Base-by-base conservation (phyloP, 2,329 filamentous ascomycete species). In the Camillea tinctor region DNA sequence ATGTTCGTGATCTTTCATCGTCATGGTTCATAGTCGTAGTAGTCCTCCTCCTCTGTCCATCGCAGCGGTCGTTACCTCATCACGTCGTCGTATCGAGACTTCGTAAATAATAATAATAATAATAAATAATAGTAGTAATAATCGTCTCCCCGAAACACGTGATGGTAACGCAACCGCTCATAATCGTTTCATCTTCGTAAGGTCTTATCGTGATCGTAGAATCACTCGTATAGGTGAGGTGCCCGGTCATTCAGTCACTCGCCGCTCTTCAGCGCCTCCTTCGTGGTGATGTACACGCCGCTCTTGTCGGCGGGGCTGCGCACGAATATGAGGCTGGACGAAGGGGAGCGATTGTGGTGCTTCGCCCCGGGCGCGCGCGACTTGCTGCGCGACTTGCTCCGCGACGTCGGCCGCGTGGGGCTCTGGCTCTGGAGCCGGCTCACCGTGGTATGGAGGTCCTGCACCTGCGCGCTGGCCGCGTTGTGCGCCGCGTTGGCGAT, bases 241-340 rank as follows among this genome's bases (percentile, higher is more conserved):
- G 17, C 36, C 36, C 36, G 36, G 36, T 22, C 53, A 19, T 13
- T 19, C 6, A 22, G 21, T 50, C 55, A 67, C 48, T 65, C 64
- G 53, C 59, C 60, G 52, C 64, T 67, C 30, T 69, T 63, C 21
- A 73, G 66, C 6, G 64, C 63, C 1, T 71, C 68, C 40, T 69
- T 66, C 19, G 70, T 72, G n/a, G 69, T 70, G 59, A 73, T 61
- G 59, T 60, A 71, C 23, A 68, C 57, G 23, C 66, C 59, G 48
- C 63, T 60, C 52, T 70, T 70, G 21, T 63, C 68, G 19, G 68
- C 60, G 40, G 67, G 53, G 57, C 57, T 66, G 22, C 70, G 66
- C 15, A 72, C 67, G 61, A 71, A 69, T n/a, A 72, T 53, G 40
- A 72, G 53, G 17, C 64, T 63, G 48, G 50, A 63, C 1, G 70